Evolutionary conservation across 139 green algal genomes (phyloP), one percentile per base, ranked within the genome.

Genomic region (Micromonas pusilla): DNA sequence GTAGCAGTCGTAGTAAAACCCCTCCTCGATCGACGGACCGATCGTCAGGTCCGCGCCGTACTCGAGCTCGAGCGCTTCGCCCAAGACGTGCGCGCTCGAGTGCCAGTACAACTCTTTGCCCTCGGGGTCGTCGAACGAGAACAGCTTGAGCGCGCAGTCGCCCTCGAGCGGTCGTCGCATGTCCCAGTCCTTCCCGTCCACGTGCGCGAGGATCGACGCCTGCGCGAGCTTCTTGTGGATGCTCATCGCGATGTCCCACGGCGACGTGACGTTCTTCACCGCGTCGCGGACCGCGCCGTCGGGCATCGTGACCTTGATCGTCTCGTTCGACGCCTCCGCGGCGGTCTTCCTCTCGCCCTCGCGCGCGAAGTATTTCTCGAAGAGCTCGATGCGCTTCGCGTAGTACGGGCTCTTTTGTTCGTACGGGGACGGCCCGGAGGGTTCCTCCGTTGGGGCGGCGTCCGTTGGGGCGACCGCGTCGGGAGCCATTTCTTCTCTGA

Each of bases 1-100:
- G 87, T 86, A 97, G 84, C 91, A 97, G 82, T 98, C 95, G 79
- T 98, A 99, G 85, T 98, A 99, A 83, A 98, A 99, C 64, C 95
- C 93, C 81, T 98, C 93, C 62, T 83, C 84, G 54, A 97, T 88
- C 0, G 89, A 72, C 1, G 95, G 95, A 1, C 95, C 95, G 72
- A 99, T 97, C 31, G 94, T 98, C 52, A 99, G 87, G 77, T 97
- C 88, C 45, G 93, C 94, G 37, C 92, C 93, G 85, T 91, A 98
- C 84, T 95, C 86, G 45, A 93, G 85, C 90, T 99, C 95, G 73
- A 99, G 87, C 19, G 91, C 92, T 86, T 97, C 84, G 37, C 95
- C 95, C 80, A 99, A 83, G 21, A 98, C 82, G 81, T 99, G 95
- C 4, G 93, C 90, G 66, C 79, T 91, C 39, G 86, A 94, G 85